Evolutionary conservation across 345 rosid species (phyloP).

Genomic region (Erysimum cheiranthoides): DNA sequence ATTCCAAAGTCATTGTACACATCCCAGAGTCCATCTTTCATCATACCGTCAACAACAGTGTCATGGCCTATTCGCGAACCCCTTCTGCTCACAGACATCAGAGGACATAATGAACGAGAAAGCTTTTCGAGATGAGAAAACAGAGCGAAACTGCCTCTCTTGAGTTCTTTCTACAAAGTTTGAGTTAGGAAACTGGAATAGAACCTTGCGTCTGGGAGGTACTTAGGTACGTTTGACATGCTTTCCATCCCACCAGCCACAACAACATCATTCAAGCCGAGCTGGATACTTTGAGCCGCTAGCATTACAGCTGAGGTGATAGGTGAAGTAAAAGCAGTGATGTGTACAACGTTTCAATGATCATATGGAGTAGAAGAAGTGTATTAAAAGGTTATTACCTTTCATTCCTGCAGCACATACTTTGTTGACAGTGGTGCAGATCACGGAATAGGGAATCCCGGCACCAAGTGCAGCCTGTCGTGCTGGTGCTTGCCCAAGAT

Average conservation of each 20-base stretch:
- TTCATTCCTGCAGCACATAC: slow-evolving; percentile 97
- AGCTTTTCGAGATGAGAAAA: slow-evolving; percentile 13
- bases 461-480: slow-evolving; percentile 98
- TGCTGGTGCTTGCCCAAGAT: slow-evolving; percentile 99
- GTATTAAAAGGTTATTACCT: slow-evolving; percentile 48
- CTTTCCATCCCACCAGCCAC: slow-evolving; percentile 99
- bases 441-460: slow-evolving; percentile 81
- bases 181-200: background rate
- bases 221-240: slow-evolving; percentile 96
- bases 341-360: slow-evolving; percentile 7
- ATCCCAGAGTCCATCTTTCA: slow-evolving; percentile 98
- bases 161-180: background rate
- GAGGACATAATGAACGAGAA: background rate
- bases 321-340: slow-evolving; percentile 1
- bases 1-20: slow-evolving; percentile 89
- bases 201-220: slow-evolving; percentile 88
- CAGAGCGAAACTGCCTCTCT: background rate
- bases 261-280: slow-evolving; percentile 83
- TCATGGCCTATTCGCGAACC: slow-evolving; percentile 92
- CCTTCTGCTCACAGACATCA: slow-evolving; percentile 58
- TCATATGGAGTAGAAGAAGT: background rate
- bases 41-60: slow-evolving; percentile 84
- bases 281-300: slow-evolving; percentile 82
- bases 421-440: slow-evolving; percentile 94
- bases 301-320: slow-evolving; percentile 71